A percentile compares a stretch with the other conserved stretches of the same genome.
phyloP scores from a whole-genome alignment of 139 green algal species.

The Monoraphidium neglectum region DNA sequence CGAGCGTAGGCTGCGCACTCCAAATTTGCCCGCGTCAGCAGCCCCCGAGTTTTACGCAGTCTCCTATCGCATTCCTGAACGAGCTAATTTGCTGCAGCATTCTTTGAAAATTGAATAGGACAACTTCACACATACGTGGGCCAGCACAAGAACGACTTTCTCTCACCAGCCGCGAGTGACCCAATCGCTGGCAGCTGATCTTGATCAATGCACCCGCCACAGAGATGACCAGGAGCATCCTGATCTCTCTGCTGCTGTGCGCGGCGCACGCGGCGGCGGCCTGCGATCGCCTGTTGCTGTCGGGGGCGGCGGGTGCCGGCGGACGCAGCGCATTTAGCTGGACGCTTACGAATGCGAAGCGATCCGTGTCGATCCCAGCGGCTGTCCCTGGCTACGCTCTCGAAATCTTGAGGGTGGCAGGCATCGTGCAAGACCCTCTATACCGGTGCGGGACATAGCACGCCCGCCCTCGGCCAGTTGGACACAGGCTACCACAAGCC shows the following conservation, averaged over 20 bases:
- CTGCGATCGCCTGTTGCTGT: too few species aligned
- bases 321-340: background rate
- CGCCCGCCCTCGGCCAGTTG: too few species aligned
- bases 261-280: background rate
- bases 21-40: too few species aligned
- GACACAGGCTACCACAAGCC: too few species aligned
- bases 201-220: background rate
- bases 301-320: too few species aligned
- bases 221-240: background rate
- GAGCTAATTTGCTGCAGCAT: too few species aligned
- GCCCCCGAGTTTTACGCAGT: too few species aligned
- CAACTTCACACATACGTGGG: too few species aligned
- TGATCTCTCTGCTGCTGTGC: background rate
- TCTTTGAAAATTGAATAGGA: too few species aligned
- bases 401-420: constrained; percentile 6
- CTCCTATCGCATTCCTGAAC: too few species aligned
- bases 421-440: constrained; percentile 9
- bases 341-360: constrained; percentile 17
- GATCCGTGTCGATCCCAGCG: background rate
- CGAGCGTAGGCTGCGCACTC: too few species aligned
- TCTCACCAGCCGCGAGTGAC: background rate
- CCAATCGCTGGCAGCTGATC: background rate
- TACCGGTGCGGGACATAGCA: constrained; percentile 26
- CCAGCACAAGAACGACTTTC: too few species aligned
- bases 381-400: constrained; percentile 11